Percentiles rank a stretch among this genome's conserved stretches.
Evolutionary conservation across 2,329 filamentous ascomycete genomes (phyloP).

Genomic region (Xenosphaeropsis pyriputrescens): DNA sequence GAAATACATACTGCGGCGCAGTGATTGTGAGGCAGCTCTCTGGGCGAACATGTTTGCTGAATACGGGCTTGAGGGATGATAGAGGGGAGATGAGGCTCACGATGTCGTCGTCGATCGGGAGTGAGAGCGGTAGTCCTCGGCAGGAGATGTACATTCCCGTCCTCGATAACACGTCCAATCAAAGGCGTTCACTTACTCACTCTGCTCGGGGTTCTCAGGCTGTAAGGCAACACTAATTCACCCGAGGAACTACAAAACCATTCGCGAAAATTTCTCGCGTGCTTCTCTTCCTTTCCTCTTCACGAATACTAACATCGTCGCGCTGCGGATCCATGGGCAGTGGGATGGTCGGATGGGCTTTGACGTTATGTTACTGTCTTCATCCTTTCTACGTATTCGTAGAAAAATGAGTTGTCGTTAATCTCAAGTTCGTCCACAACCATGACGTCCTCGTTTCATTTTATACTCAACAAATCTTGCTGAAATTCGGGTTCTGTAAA

Average conservation of each 20-base stretch:
- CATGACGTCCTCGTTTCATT: slow-evolving; percentile 23
- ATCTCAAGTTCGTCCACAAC: slow-evolving; percentile 20
- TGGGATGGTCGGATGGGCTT: slow-evolving; percentile 1
- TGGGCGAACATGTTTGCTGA: slow-evolving; percentile 25
- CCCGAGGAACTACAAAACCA: slow-evolving; percentile 6
- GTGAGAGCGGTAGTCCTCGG: neutral
- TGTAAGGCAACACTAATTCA: neutral
- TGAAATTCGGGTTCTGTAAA: too few relatives aligned
- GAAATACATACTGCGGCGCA: slow-evolving; percentile 22
- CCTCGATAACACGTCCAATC: neutral
- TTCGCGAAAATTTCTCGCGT: slow-evolving; percentile 5
- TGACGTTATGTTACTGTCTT: slow-evolving; percentile 17
- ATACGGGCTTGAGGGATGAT: slow-evolving; percentile 1
- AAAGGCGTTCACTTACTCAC: neutral
- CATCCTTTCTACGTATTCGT: slow-evolving; percentile 13
- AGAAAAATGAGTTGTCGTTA: slow-evolving; percentile 24
- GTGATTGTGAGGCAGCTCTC: slow-evolving; percentile 25
- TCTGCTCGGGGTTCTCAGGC: neutral
- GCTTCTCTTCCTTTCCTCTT: slow-evolving; percentile 7
- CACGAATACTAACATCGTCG: slow-evolving; percentile 18
- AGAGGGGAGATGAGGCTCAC: neutral
- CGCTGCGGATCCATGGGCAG: slow-evolving; percentile 10
- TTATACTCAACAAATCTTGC: slow-evolving; percentile 19
- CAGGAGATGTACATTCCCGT: neutral
- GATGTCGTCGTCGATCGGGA: neutral